Evolutionary conservation across 106 monocot genomes (phyloP).

Genomic region (Dendrobium catenatum): DNA sequence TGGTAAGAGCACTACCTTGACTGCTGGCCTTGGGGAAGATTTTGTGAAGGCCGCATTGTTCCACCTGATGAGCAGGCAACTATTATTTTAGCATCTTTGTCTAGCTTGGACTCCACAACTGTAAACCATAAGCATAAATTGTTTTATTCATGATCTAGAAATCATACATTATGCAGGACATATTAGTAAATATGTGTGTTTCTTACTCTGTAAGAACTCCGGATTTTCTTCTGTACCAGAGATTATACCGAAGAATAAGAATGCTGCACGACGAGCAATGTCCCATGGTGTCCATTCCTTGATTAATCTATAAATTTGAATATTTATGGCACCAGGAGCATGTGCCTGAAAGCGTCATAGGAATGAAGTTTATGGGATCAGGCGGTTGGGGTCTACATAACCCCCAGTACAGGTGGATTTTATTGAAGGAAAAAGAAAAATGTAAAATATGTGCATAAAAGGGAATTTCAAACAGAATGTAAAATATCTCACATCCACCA

Average conservation of each 20-base stretch:
- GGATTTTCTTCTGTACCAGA: slow-evolving; percentile 95
- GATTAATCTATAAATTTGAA: slow-evolving; percentile 87
- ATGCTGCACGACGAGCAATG: slow-evolving; percentile 83
- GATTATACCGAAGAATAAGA: slow-evolving; percentile 90
- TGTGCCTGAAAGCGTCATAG: slow-evolving; percentile 42
- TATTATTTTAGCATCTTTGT: slow-evolving; percentile 89
- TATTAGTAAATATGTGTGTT: not conserved
- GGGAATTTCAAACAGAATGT: too few relatives aligned
- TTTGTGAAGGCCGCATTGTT: slow-evolving; percentile 79
- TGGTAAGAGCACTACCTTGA: slow-evolving; percentile 42
- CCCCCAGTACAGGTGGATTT: too few relatives aligned
- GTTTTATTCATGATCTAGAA: not conserved
- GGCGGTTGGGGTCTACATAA: too few relatives aligned
- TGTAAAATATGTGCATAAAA: too few relatives aligned
- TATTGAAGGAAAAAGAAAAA: too few relatives aligned
- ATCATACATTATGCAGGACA: not conserved
- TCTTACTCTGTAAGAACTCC: slow-evolving; percentile 71
- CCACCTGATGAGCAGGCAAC: slow-evolving; percentile 88
- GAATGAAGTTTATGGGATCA: not conserved
- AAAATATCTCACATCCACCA: too few relatives aligned
- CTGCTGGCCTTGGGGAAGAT: slow-evolving; percentile 82
- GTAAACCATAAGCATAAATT: slow-evolving; percentile 6
- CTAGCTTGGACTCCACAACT: slow-evolving; percentile 82
- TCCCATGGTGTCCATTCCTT: slow-evolving; percentile 99
- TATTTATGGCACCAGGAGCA: slow-evolving; percentile 83